Conservation (phyloP, 768 basidiomycete species). For the Leccinum boreale region DNA sequence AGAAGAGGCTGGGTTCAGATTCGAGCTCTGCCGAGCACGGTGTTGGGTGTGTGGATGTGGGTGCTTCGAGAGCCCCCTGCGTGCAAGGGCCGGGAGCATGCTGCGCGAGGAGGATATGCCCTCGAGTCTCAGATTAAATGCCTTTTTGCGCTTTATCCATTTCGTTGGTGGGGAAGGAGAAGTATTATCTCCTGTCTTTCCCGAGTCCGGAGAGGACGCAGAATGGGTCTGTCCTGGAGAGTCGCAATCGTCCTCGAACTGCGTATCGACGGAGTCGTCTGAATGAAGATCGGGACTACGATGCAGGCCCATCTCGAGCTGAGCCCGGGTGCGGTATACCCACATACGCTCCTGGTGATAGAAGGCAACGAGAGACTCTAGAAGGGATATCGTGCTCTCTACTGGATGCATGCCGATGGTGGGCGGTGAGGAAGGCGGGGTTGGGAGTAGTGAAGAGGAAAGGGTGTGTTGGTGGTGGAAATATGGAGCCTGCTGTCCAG, state of each 20-base stretch:
- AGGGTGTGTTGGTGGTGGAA: constrained; percentile 24
- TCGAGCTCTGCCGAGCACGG: constrained; percentile 30
- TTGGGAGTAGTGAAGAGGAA: constrained; percentile 33
- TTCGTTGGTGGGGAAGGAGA: constrained; percentile 28
- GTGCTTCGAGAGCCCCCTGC: constrained; percentile 28
- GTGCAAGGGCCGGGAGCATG: constrained; percentile 15
- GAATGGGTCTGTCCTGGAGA: constrained; percentile 18
- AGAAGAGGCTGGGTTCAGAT: constrained; percentile 28
- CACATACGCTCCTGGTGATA: constrained; percentile 72
- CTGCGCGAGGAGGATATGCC: constrained; percentile 35
- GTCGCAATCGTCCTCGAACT: constrained; percentile 21
- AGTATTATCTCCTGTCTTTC: constrained; percentile 32
- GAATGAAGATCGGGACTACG: constrained; percentile 8
- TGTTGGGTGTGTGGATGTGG: constrained; percentile 24
- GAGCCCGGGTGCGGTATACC: constrained; percentile 63
- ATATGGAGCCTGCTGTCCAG: constrained; percentile 22
- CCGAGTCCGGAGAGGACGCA: constrained; percentile 18
- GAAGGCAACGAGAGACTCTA: constrained; percentile 62
- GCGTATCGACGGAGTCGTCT: constrained; percentile 7
- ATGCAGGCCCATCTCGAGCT: constrained; percentile 49
- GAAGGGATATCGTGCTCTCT: constrained; percentile 51
- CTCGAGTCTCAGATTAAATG: constrained; percentile 50
- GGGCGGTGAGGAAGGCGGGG: constrained; percentile 33
- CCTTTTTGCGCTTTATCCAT: constrained; percentile 59
- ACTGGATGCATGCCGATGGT: constrained; percentile 34